Evolutionary conservation across 495 filamentous ascomycete species (phyloP).

Genomic region (Hyaloscypha bicolor): DNA sequence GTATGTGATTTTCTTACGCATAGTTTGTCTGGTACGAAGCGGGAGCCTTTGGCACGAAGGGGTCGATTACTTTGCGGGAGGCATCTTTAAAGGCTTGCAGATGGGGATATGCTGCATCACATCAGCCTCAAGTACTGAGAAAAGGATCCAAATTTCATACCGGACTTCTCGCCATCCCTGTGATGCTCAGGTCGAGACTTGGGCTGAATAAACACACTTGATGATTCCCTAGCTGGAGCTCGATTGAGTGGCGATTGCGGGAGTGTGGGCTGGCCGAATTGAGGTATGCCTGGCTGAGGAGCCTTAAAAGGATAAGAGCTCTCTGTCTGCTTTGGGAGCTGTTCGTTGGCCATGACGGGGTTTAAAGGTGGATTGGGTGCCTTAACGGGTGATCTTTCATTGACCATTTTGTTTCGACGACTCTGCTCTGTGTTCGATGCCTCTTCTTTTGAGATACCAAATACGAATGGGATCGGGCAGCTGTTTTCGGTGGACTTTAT

Average conservation of each 20-base stretch:
- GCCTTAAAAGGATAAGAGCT: conserved; percentile 12
- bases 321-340: conserved; percentile 4
- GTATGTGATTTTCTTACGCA: neutral
- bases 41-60: conserved; percentile 23
- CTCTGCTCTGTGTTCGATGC: neutral
- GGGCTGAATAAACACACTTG: conserved; percentile 29
- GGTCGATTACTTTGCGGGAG: conserved; percentile 19
- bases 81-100: conserved; percentile 28
- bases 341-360: conserved; percentile 21
- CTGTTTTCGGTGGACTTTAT: neutral
- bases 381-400: conserved; percentile 34
- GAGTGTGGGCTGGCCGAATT: conserved; percentile 31
- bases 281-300: conserved; percentile 17
- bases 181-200: conserved; percentile 31
- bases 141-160: conserved; percentile 1
- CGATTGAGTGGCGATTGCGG: conserved; percentile 31
- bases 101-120: conserved; percentile 25
- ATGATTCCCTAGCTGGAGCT: conserved; percentile 16
- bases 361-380: conserved; percentile 27
- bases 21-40: conserved; percentile 12
- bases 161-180: conserved; percentile 13
- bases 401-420: conserved; percentile 31
- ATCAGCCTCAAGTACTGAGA: neutral
- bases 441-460: conserved; percentile 10
- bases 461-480: conserved; percentile 25